These are phyloP conservation scores for Azolla pinnata DNA, from an alignment of 75 land plant genomes.

Conservation along the genomic window DNA sequence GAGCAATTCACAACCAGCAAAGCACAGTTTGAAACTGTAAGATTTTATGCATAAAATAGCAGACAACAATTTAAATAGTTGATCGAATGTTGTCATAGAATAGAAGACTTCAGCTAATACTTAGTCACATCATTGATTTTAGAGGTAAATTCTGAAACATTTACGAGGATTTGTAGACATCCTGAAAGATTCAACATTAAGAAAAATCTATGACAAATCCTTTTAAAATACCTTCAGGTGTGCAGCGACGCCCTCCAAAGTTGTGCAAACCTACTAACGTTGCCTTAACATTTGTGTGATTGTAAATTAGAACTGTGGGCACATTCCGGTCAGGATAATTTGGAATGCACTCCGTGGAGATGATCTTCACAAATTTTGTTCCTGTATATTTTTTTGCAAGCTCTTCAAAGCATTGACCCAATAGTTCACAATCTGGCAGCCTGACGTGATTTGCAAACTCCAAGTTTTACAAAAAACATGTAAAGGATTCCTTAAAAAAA, in stretches of 20 bases:
- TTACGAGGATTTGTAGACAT: not conserved
- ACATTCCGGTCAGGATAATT: conserved; percentile 88
- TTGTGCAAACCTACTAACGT: conserved; percentile 67
- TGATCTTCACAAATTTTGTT: conserved; percentile 91
- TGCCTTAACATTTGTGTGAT: conserved; percentile 71
- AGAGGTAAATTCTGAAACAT: not conserved
- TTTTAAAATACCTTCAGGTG: conserved; percentile 68
- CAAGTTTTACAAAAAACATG: no score
- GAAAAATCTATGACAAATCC: not conserved
- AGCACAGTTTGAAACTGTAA: no score
- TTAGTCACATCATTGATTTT: no score
- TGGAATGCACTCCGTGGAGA: conserved; percentile 95
- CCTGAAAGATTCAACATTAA: not conserved
- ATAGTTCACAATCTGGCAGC: conserved; percentile 55
- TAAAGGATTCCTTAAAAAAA: no score
- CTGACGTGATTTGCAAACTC: no score
- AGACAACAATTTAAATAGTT: no score
- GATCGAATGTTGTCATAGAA: no score
- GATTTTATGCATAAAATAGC: no score
- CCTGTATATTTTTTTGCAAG: conserved; percentile 68
- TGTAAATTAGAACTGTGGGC: conserved; percentile 81
- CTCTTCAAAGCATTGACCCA: conserved; percentile 72
- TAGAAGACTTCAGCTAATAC: no score
- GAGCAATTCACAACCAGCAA: no score
- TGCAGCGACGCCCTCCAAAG: conserved; percentile 69